phyloP scores from a whole-genome alignment of 1,284 basidiomycete species.

The Ustilago shanxiensis region DNA sequence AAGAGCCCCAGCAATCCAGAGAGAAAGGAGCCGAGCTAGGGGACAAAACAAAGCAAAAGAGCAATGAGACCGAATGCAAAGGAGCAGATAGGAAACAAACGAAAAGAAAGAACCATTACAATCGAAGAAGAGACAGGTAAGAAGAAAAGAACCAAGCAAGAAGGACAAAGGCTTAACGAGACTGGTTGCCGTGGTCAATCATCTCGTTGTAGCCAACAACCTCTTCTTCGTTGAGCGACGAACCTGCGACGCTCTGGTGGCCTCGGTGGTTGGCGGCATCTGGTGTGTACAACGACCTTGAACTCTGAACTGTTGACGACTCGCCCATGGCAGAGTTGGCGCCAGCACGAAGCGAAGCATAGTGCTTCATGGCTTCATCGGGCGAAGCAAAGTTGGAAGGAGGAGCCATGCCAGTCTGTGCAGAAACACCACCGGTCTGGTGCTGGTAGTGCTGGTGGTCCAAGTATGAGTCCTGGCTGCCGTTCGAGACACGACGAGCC shows the following conservation, averaged over 20 bases:
- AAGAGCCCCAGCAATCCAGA: constrained; percentile 13
- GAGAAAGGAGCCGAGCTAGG: constrained; percentile 10
- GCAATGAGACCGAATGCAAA: neutral
- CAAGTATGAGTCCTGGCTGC: constrained; percentile 47
- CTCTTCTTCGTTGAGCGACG: constrained; percentile 65
- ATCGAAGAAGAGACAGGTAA: neutral
- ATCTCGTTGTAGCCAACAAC: constrained; percentile 67
- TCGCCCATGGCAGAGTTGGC: constrained; percentile 28
- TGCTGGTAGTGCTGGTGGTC: constrained; percentile 51
- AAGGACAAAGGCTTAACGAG: constrained; percentile 19
- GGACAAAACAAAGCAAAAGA: constrained; percentile 6
- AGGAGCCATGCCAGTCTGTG: constrained; percentile 62
- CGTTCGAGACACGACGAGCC: constrained; percentile 17
- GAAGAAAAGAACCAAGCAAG: neutral
- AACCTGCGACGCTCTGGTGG: constrained; percentile 54
- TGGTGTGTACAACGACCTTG: constrained; percentile 61
- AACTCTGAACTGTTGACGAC: constrained; percentile 8
- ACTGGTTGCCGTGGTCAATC: constrained; percentile 59
- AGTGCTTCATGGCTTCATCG: constrained; percentile 64
- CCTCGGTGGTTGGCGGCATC: constrained; percentile 43
- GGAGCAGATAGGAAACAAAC: neutral
- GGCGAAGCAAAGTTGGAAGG: constrained; percentile 59
- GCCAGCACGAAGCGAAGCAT: constrained; percentile 57
- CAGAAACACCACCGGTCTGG: constrained; percentile 12
- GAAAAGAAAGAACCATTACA: constrained; percentile 17